Conservation (phyloP, 306 rosid species). For the Citrullus mucosospermus region DNA sequence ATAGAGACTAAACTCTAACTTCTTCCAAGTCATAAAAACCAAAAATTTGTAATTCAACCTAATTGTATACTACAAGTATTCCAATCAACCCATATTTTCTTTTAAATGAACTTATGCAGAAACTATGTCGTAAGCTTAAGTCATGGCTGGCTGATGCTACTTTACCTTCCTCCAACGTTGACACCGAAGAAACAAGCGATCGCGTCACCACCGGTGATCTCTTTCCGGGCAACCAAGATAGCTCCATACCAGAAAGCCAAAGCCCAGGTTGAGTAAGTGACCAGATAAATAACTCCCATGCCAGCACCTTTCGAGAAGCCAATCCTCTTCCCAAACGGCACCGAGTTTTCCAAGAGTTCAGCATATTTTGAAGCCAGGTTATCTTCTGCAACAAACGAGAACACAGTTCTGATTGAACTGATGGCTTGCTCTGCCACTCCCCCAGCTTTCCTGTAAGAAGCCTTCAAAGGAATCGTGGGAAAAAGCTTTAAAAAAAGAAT, state of each 20-base stretch:
- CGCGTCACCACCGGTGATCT: slow-evolving; percentile 69
- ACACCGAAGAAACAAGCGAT: slow-evolving; percentile 91
- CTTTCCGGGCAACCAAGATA: slow-evolving; percentile 34
- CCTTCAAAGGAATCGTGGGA: slow-evolving; percentile 23
- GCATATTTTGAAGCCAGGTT: slow-evolving; percentile 44
- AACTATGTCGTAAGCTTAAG: background rate
- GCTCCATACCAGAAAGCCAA: slow-evolving; percentile 87
- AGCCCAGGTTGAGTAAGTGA: slow-evolving; percentile 85
- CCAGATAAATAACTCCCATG: slow-evolving; percentile 68
- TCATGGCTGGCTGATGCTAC: background rate
- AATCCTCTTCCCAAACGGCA: slow-evolving; percentile 55
- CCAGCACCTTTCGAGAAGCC: slow-evolving; percentile 91
- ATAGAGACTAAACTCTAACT: too few species aligned
- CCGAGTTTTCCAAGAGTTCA: slow-evolving; percentile 35
- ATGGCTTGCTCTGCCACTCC: slow-evolving; percentile 66
- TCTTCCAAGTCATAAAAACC: too few species aligned
- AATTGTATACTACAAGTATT: too few species aligned
- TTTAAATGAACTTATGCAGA: background rate
- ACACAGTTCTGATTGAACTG: slow-evolving; percentile 72
- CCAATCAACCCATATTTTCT: too few species aligned
- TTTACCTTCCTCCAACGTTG: slow-evolving; percentile 79
- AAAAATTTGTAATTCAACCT: too few species aligned
- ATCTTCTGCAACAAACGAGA: slow-evolving; percentile 77
- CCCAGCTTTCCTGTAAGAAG: slow-evolving; percentile 69
- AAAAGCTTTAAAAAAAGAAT: slow-evolving; percentile 2